Evolutionary conservation across 805 yeast genomes (phyloP), one percentile per base, ranked within the genome.

Genomic region (Candida chauliodis): DNA sequence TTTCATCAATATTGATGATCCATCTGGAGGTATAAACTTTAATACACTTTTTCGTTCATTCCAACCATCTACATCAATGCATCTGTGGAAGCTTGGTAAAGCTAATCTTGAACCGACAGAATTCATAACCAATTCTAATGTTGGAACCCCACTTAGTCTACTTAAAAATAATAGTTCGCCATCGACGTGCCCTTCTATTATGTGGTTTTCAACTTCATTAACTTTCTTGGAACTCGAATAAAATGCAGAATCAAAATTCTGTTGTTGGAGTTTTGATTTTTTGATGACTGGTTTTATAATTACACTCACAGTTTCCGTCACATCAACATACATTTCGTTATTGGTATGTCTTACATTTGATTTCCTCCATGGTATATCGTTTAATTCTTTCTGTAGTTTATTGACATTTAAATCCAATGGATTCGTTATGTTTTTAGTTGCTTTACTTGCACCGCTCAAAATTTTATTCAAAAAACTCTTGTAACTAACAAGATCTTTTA

Each of bases 11-110:
- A 71, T 66, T 28, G 78, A 76, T 42, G 66, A 72, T 5, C 95
- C 97, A 58, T 91, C 96, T 0, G 98, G 95, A 4, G 98, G 99
- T 14, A 84, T 71, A 51, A 91, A 87, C 13, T 78, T 67, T 22
- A 89, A 53, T 0, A 61, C 46, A 1, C 78, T 79, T 1, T 74
- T 73, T 4, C 51, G 51, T 24, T 51, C 43, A 1, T 51, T 37
- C 87, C 88, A 84, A 14, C 61, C 59, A 8, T 66, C 71, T 1
- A 71, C 47, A 32, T 79, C 71, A 1, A 90, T 76, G 56, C 91
- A 81, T 33, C 71, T 73, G 56, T 91, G 96, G 46, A 87, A 77
- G 10, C 79, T 64, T 0, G 93, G 87, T n/a, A 79, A 38, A 24
- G 72, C 61, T 41, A 71, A 69, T 25, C 72, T 61, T 41, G 71